Evolutionary conservation across 2,329 filamentous ascomycete genomes (phyloP), one percentile per base, ranked within the genome.

Genomic region (Colletotrichum sp.): DNA sequence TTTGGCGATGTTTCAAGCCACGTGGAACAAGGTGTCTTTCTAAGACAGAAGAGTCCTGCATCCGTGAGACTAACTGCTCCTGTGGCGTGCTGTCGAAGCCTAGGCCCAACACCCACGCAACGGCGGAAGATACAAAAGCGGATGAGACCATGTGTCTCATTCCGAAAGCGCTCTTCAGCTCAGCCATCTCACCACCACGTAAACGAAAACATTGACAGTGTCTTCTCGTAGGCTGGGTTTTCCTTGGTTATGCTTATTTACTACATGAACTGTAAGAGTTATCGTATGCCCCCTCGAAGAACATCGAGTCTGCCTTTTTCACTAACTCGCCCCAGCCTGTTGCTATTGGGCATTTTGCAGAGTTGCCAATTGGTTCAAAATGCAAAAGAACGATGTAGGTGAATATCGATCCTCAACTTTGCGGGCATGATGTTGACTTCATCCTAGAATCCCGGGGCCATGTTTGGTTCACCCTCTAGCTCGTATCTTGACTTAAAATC

Each of bases 11-110:
- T 52, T 52, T 21, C 43, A 52, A 52, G 43, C 10, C 43, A 52
- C 43, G 43, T 52, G 43, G 43, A 0, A 18, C n/a, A 5, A 2
- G n/a, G 4, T 13, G 1, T 1, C 6, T 21, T 8, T 21, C 43
- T 18, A 2, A 52, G 43, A 52, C 43, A 21, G 10, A n/a, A 48
- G 43, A 48, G 9, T 21, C 3, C 43, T 21, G 43, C 43, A 52
- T 52, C 16, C 43, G 43, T n/a, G n/a, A 21, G n/a, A 21, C 43
- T 21, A 52, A 13, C n/a, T 52, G 43, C 1, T 52, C 8, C 1
- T 48, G 43, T n/a, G 18, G 43, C 43, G 43, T 48, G 0, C 43
- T 48, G 3, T 48, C 43, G 6, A 48, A 48, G 43, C 43, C 43
- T 21, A 48, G n/a, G 43, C 43, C 43, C 1, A 52, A 52, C n/a